Base-by-base conservation (phyloP, 257 asterid species). In the Solanum appendiculatum region DNA sequence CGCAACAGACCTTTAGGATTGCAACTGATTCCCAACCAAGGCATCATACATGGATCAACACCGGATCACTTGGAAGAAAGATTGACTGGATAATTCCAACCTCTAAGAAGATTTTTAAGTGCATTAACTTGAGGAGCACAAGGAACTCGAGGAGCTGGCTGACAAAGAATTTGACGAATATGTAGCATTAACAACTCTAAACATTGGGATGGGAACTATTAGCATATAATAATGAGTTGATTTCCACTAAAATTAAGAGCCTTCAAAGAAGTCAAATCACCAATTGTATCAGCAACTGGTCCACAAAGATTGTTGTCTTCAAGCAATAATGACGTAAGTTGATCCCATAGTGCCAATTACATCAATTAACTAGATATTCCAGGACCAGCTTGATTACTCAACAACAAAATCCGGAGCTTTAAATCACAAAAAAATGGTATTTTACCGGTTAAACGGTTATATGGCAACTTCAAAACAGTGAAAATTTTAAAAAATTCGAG, bases 21-120 rank as follows among this genome's bases (percentile, higher is more conserved):
- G 80, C 97, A 95, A 58, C 88, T 86, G 85, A 94, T 90, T 37
- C 98, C 98, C 91, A 89, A 90, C 98, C 98, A 95, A 25, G 94
- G 93, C 40, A 89, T 94, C 15, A 56, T 39, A 90, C 98, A 95
- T 29, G 98, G 98, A 89, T 93, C 93, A 84, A 93, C 93, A 18
- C 94, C 98, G 7, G 46, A 85, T 97, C 98, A 95, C 14, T 85
- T 84, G 7, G 89, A 83, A 77, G 94, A 96, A 36, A 95, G 93
- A 25, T 74, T 91, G 70, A 56, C 88, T 0, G 98, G 98, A 86
- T 93, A 95, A 86, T 87, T 84, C 90, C 92, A 31, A 72, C 51
- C 95, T 25, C 44, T 91, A 70, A 95, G 94, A 88, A 94, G 93
- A 63, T 91, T 93, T 63, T 94, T 82, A 87, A 95, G 94, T 58